phyloP scores from a whole-genome alignment of 2,329 filamentous ascomycete genomes.

The Didymella pomorum region DNA sequence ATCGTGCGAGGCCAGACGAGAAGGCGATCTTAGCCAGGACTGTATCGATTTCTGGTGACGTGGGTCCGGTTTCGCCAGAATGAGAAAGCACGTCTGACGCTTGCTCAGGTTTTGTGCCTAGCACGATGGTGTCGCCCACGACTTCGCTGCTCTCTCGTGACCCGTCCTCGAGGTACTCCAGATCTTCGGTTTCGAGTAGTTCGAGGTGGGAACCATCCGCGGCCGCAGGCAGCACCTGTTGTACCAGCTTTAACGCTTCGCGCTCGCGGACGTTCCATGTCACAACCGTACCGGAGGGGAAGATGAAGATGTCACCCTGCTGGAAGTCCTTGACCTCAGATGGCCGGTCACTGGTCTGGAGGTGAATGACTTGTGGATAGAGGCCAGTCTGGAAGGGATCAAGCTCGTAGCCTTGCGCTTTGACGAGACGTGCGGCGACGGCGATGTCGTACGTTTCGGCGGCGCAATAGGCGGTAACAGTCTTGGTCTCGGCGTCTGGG shows the following conservation, averaged over 20 bases:
- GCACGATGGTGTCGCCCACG: conserved; percentile 84
- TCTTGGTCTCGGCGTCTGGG: conserved; percentile 58
- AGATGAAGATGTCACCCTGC: conserved; percentile 88
- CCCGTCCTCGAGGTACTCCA: conserved; percentile 84
- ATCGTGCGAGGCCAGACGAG: conserved; percentile 89
- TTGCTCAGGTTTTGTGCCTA: conserved; percentile 72
- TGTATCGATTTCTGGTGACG: conserved; percentile 59
- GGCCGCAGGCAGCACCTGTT: conserved; percentile 75
- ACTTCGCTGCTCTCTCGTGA: conserved; percentile 77
- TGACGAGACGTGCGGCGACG: conserved; percentile 64
- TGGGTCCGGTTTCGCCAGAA: conserved; percentile 52
- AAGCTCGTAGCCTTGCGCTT: conserved; percentile 66
- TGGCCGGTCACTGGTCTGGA: conserved; percentile 56
- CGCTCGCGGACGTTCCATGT: conserved; percentile 86
- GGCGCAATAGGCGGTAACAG: conserved; percentile 70
- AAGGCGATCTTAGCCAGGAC: conserved; percentile 95
- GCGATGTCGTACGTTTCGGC: conserved; percentile 72
- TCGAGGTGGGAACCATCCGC: conserved; percentile 77
- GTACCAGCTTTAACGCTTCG: conserved; percentile 63
- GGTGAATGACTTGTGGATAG: conserved; percentile 71
- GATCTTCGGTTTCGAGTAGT: conserved; percentile 82
- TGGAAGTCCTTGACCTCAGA: conserved; percentile 58
- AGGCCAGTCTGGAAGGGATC: conserved; percentile 69
- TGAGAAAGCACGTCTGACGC: conserved; percentile 16
- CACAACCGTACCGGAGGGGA: conserved; percentile 92